Evolutionary conservation across 202 grass and related monocot species (phyloP), one percentile per base, ranked within the genome.

Genomic region (Saccharum hybrid): DNA sequence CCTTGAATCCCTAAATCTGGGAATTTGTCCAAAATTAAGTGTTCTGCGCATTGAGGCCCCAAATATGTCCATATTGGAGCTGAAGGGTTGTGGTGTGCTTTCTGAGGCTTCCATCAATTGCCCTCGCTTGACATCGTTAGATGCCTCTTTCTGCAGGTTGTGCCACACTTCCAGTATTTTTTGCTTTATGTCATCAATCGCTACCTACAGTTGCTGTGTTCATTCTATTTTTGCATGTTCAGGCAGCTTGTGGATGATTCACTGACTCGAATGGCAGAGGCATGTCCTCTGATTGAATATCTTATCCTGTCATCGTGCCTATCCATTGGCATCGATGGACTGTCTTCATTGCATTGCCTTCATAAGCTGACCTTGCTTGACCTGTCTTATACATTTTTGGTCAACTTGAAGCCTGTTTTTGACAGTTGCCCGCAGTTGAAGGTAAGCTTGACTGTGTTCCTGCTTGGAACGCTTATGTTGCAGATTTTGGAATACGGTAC

Each of bases 111-210:
- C 72, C 71, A 94, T 99, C 69, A 87, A 87, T 64, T 99, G 96
- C 73, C 96, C 96, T 85, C 66, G 14, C 63, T 90, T 99, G 91
- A 69, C 67, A 83, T 96, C 89, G 14, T 88, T 99, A 66, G 96
- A 99, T 84, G 93, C 96, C 86, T 94, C 93, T 46, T 99, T 99
- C 88, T 99, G 96, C 93, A 96, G 96, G 96, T 99, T 85, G 23
- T 77, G 36, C 71, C 10, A 0, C 79, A 36, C 71, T 67, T 71
- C 10, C 33, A 41, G 49, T 54, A 75, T 63, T 78, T 87, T 74
- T 65, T 54, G 11, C 76, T 75, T 51, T 37, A 62, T 11, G 63
- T 16, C 12, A 11, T 83, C 46, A 43, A 38, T 75, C 87, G 63
- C 10, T 72, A 60, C 23, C 85, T 39, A 74, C 52, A 72, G 15